These are phyloP conservation scores for Penicillium samsonianum DNA, from an alignment of 495 filamentous ascomycete genomes.

Conservation along the genomic window DNA sequence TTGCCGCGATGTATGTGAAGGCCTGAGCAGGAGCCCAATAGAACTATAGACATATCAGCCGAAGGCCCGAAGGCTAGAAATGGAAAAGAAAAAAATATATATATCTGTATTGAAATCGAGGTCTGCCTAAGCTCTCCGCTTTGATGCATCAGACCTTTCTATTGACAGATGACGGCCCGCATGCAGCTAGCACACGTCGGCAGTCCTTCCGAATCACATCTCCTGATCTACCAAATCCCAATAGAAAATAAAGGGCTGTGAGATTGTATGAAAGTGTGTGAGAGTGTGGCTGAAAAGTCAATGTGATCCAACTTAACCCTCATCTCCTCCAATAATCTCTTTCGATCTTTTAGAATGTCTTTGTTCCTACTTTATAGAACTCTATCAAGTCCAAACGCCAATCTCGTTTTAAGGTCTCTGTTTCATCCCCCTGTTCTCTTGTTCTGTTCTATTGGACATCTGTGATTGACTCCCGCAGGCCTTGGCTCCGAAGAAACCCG, in stretches of 20 bases:
- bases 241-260: not conserved
- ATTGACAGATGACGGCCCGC: constrained; percentile 15
- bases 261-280: not conserved
- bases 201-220: constrained; percentile 8
- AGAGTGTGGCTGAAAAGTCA: not conserved
- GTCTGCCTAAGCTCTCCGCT: constrained; percentile 1
- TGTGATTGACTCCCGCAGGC: constrained; percentile 22
- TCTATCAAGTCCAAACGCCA: constrained; percentile 1
- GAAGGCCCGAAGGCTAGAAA: not conserved
- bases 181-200: constrained; percentile 11
- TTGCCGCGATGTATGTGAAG: constrained; percentile 7
- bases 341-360: not conserved
- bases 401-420: constrained; percentile 2
- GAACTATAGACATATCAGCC: not conserved
- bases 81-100: not conserved
- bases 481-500: constrained; percentile 18
- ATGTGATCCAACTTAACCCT: not conserved
- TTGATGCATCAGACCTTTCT: constrained; percentile 1
- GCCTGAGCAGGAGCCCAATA: not conserved
- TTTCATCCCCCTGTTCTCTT: constrained; percentile 16
- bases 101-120: constrained; percentile 4
- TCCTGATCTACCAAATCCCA: not conserved
- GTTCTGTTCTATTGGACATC: constrained; percentile 3
- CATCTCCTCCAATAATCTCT: constrained; percentile 7
- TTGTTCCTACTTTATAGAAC: not conserved